These are phyloP conservation scores for Omphalea diandra DNA, from an alignment of 441 rosid genomes.

Conservation along the genomic window DNA sequence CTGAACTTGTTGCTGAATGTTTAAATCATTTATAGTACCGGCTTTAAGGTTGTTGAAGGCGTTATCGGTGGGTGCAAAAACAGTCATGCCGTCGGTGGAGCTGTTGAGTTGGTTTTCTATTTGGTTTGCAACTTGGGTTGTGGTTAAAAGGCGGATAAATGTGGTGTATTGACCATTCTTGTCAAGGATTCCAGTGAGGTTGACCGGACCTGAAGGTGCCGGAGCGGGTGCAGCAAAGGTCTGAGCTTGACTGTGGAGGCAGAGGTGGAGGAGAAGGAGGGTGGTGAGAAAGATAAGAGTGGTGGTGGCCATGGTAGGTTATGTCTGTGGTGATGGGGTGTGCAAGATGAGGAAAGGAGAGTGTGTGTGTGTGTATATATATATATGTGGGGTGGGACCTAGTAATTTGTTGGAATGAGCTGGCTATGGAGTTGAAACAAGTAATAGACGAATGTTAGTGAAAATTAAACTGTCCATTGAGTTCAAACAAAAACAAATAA, in stretches of 20 bases:
- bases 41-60: constrained; percentile 58
- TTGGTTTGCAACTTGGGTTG: constrained; percentile 50
- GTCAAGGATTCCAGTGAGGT: constrained; percentile 58
- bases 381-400: constrained; percentile 28
- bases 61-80: constrained; percentile 71
- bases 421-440: constrained; percentile 18
- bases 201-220: constrained; percentile 43
- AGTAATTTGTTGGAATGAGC: constrained; percentile 38
- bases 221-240: constrained; percentile 46
- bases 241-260: constrained; percentile 31
- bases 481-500: background rate
- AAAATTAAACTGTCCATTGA: background rate
- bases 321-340: constrained; percentile 17
- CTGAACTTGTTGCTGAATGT: constrained; percentile 42
- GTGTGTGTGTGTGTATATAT: background rate
- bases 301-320: constrained; percentile 33
- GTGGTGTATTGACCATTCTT: constrained; percentile 54
- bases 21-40: constrained; percentile 47
- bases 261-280: constrained; percentile 31
- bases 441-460: background rate
- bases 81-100: constrained; percentile 66
- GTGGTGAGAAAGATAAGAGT: constrained; percentile 23
- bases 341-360: constrained; percentile 18
- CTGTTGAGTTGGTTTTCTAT: constrained; percentile 53
- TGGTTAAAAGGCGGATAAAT: constrained; percentile 43